Evolutionary conservation across 169 alveolate species (phyloP), one percentile per base, ranked within the genome.

Genomic region (Hepatocystis sp.): DNA sequence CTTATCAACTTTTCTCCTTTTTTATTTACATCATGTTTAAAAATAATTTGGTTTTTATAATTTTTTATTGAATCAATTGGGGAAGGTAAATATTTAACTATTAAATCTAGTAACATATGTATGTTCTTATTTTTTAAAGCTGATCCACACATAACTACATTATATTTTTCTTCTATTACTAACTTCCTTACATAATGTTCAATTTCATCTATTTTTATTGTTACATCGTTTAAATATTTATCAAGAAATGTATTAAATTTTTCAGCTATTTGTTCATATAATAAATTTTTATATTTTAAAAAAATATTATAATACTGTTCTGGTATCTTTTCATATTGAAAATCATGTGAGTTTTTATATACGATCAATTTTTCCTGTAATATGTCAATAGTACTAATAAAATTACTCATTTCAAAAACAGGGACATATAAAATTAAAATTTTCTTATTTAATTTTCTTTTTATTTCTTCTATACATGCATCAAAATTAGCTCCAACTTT

Each of bases 361-460:
- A 76, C 78, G 58, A 76, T 76, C 19, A 93, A 85, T 88, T 17
- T 90, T 23, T 21, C 95, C 65, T 15, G 66, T 19, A 94, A 67
- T 7, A 97, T 89, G 84, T 97, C 99, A 7, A 97, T 85, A 2
- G 96, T 94, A 7, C 98, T 98, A 27, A 91, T 91, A 63, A 96
- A 95, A 7, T 91, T 71, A 25, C 90, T 85, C 32, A 88, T 93
- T n/a, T 93, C 96, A 32, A 97, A 96, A 25, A 93, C 85, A 4
- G 99, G 99, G 0, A 96, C 90, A 88, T 96, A 95, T 19, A 97
- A 76, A n/a, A 97, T 93, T 2, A 96, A 91, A 0, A 98, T 98
- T 13, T 88, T 92, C 23, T 94, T 93, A 23, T 95, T 96, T 4
- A 97, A 91, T 58, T 93, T 94, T 28, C 91, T 71, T 85, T 93